A percentile compares a stretch with the other conserved stretches of the same genome.
Conservation (phyloP, 345 rosid genomes). For the Lagerstroemia speciosa region DNA sequence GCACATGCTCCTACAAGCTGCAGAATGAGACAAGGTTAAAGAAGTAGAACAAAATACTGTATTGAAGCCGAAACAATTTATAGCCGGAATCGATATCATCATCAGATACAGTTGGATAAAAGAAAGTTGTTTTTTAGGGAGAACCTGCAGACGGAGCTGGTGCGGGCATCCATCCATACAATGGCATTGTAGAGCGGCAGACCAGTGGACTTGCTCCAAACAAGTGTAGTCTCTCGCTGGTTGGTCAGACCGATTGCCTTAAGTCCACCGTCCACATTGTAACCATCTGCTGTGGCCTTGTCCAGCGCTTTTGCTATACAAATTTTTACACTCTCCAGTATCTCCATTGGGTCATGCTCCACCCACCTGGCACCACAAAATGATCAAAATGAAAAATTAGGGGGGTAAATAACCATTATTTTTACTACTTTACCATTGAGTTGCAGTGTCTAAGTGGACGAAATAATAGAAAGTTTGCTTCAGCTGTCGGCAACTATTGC, state of each 20-base stretch:
- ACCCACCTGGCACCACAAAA: conserved; percentile 59
- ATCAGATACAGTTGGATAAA: background rate
- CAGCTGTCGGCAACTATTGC: too few relatives aligned
- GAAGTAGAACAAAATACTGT: background rate
- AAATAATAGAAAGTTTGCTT: too few relatives aligned
- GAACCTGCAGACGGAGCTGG: conserved; percentile 72
- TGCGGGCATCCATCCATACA: conserved; percentile 99
- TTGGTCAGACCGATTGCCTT: conserved; percentile 85
- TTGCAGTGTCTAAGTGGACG: background rate
- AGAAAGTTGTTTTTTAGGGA: background rate
- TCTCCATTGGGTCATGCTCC: conserved; percentile 90
- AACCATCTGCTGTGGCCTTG: conserved; percentile 80
- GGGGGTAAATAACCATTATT: background rate
- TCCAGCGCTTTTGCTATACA: conserved; percentile 79
- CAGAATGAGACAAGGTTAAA: background rate
- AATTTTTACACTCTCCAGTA: conserved; percentile 64
- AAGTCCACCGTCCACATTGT: conserved; percentile 73
- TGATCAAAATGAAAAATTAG: background rate
- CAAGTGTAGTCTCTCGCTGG: conserved; percentile 83
- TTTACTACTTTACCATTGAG: background rate
- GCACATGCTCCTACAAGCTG: background rate
- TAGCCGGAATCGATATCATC: background rate
- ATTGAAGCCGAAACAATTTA: background rate
- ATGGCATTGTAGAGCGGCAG: conserved; percentile 76
- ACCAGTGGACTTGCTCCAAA: conserved; percentile 88